Base-by-base conservation (phyloP, 305 asterid species). In the Solanum hybrid region DNA sequence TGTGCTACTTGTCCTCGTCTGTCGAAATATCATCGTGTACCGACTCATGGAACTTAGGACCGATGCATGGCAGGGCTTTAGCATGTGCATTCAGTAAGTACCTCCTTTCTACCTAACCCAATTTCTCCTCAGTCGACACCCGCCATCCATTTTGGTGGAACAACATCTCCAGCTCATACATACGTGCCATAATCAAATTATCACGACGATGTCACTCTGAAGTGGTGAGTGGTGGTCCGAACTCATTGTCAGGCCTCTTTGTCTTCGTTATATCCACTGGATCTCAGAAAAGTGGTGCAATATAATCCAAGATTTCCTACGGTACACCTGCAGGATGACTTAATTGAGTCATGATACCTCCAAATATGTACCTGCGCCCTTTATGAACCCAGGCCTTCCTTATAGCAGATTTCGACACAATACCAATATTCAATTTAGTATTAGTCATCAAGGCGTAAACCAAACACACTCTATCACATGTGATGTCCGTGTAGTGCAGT, bases 131-230 rank as follows among this genome's bases (percentile, higher is more conserved):
- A 6, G 10, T 57, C 2, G n/a, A 57, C n/a, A 0, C 67, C 4
- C 8, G 8, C 4, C n/a, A 51, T 16, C n/a, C n/a, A 51, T 51
- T 57, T 18, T 57, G 67, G 67, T 18, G 67, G 67, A 2, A 18
- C 67, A 51, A 51, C 3, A 57, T 57, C 1, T 57, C 24, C 8
- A 18, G 1, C n/a, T 8, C 4, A 57, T 57, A 57, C n/a, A 57
- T 57, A 6, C 10, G 24, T 3, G n/a, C 10, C n/a, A 57, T 57
- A 57, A 57, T 57, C 67, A 57, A 57, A 3, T 57, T 8, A 57
- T 57, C 67, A 18, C n/a, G 0, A 0, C 1, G n/a, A 57, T 57
- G n/a, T 2, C 9, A 0, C 10, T 57, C n/a, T 3, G n/a, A 18
- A 18, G 67, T 57, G 10, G 67, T 57, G 10, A 57, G n/a, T 57